phyloP scores from a whole-genome alignment of 306 rosid genomes.

The Trichosanthes cucumerina region DNA sequence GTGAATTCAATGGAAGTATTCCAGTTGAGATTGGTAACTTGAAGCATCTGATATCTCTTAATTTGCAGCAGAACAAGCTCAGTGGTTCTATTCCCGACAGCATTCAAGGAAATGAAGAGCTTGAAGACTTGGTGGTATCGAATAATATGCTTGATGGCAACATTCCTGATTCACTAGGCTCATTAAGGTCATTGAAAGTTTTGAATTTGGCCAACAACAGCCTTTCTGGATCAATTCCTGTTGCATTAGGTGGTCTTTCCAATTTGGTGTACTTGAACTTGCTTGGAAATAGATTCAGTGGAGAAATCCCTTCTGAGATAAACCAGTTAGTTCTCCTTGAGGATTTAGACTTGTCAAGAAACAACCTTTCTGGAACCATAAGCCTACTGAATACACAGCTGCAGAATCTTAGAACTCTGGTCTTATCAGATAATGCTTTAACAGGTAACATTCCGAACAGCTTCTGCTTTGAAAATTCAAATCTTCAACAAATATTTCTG shows the following conservation, averaged over 20 bases:
- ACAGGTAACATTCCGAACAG: slow-evolving; percentile 55
- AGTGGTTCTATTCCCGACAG: slow-evolving; percentile 65
- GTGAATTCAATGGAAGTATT: slow-evolving; percentile 74
- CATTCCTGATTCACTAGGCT: slow-evolving; percentile 52
- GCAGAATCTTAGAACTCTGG: slow-evolving; percentile 42
- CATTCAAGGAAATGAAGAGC: slow-evolving; percentile 46
- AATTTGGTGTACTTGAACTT: slow-evolving; percentile 63
- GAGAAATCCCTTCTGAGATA: slow-evolving; percentile 61
- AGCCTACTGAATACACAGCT: slow-evolving; percentile 28
- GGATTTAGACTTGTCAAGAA: slow-evolving; percentile 65
- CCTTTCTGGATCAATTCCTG: slow-evolving; percentile 73
- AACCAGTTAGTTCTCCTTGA: slow-evolving; percentile 50
- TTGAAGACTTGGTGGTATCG: slow-evolving; percentile 64
- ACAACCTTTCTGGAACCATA: slow-evolving; percentile 68
- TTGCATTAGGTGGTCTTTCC: slow-evolving; percentile 37
- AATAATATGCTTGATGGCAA: slow-evolving; percentile 67
- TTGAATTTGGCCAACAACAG: slow-evolving; percentile 78
- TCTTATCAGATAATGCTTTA: slow-evolving; percentile 65
- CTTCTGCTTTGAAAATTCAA: slow-evolving; percentile 52
- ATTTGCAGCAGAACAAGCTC: slow-evolving; percentile 54
- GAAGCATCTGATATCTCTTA: slow-evolving; percentile 63
- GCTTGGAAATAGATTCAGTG: slow-evolving; percentile 64
- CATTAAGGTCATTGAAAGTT: slow-evolving; percentile 40
- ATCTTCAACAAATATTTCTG: slow-evolving; percentile 52
- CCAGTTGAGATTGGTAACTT: slow-evolving; percentile 57